phyloP scores from a whole-genome alignment of 805 yeast species.

The Saturnispora sekii region DNA sequence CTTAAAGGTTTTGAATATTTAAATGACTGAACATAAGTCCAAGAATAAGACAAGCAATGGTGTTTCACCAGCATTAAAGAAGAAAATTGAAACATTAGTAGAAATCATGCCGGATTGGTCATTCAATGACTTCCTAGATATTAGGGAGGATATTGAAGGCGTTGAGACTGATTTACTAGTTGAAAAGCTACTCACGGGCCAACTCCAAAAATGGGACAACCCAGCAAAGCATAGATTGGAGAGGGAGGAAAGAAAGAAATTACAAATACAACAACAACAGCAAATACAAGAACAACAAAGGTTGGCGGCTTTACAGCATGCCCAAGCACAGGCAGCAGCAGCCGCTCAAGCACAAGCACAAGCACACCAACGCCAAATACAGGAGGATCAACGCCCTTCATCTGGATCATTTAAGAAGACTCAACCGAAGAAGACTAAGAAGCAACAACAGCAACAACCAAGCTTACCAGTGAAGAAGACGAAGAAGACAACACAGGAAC shows the following conservation, averaged over 20 bases:
- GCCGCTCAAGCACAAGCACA: constrained; percentile 5
- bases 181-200: constrained; percentile 83
- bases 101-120: constrained; percentile 97
- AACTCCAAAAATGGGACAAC: constrained; percentile 89
- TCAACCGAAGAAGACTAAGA: neutral
- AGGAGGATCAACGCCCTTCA: neutral
- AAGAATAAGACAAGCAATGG: constrained; percentile 14
- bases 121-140: constrained; percentile 66
- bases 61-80: constrained; percentile 23
- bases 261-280: constrained; percentile 3
- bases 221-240: constrained; percentile 51
- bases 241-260: constrained; percentile 14
- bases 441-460: constrained; percentile 5
- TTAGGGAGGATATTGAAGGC: constrained; percentile 57
- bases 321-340: constrained; percentile 10
- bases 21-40: constrained; percentile 2
- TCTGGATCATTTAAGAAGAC: constrained; percentile 4
- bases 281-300: constrained; percentile 6
- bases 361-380: constrained; percentile 3
- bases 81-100: constrained; percentile 44
- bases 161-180: constrained; percentile 71
- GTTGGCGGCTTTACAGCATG: neutral
- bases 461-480: constrained; percentile 10
- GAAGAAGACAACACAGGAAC: constrained; percentile 5
- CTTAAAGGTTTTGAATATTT: no score